A percentile compares a stretch with the other conserved stretches of the same genome.
Evolutionary conservation across 345 rosid species (phyloP).

Genomic region (Hirschfeldia incana): DNA sequence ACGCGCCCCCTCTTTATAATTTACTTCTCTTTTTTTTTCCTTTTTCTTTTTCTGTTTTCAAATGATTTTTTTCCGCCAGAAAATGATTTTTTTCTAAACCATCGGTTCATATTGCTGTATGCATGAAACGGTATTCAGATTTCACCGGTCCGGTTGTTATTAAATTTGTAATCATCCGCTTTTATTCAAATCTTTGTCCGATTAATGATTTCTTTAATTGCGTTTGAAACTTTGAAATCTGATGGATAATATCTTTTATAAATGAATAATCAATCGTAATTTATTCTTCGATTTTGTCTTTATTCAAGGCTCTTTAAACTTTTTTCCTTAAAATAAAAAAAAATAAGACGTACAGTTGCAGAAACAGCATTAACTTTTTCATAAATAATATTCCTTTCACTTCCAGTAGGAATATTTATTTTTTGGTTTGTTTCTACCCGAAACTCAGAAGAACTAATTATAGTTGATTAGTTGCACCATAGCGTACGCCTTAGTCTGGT

Average conservation of each 20-base stretch:
- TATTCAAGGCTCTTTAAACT: not conserved
- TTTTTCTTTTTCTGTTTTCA: conserved; percentile 7
- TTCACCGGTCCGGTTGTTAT: not conserved
- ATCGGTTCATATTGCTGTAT: not conserved
- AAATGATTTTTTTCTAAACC: not conserved
- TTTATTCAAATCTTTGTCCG: conserved; percentile 7
- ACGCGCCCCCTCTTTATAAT: conserved; percentile 16
- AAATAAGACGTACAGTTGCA: conserved; percentile 5
- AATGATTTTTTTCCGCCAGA: conserved; percentile 13
- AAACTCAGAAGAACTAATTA: conserved; percentile 11
- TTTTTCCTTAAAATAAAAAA: not conserved
- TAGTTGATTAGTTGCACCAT: not conserved
- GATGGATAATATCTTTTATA: not conserved
- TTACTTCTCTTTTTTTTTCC: not conserved
- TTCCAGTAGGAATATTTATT: not conserved
- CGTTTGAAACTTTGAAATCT: not conserved
- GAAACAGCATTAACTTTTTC: conserved; percentile 19
- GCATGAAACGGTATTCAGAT: not conserved
- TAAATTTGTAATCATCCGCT: not conserved
- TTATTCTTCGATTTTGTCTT: conserved; percentile 19
- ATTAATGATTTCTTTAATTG: conserved; percentile 1
- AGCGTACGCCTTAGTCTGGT: conserved; percentile 1
- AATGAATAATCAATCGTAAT: not conserved
- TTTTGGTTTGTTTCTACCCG: not conserved
- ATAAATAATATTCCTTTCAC: not conserved